phyloP scores from a whole-genome alignment of 2,329 filamentous ascomycete species.

The Lecanosticta acicola region DNA sequence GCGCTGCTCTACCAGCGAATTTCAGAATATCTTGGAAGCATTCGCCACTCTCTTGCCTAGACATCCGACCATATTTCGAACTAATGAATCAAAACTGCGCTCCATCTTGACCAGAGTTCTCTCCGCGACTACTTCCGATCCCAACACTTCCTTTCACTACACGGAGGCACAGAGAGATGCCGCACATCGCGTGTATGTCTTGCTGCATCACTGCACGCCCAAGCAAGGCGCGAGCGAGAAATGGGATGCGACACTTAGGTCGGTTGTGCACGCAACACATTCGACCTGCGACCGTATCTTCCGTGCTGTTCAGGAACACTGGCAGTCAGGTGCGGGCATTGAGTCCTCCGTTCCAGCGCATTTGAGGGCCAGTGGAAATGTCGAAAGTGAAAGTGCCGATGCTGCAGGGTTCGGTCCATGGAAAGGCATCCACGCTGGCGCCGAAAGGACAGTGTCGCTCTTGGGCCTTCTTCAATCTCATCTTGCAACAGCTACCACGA shows the following conservation, averaged over 20 bases:
- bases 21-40: constrained; percentile 65
- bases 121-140: constrained; percentile 39
- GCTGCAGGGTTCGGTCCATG: constrained; percentile 57
- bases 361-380: constrained; percentile 16
- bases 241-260: constrained; percentile 64
- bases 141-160: constrained; percentile 12
- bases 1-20: constrained; percentile 29
- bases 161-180: constrained; percentile 34
- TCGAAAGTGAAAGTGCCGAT: constrained; percentile 19
- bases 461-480: constrained; percentile 60
- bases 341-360: constrained; percentile 19
- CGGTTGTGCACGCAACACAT: constrained; percentile 61
- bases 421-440: constrained; percentile 68
- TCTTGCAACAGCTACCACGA: constrained; percentile 59
- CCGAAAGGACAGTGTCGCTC: constrained; percentile 62
- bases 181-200: constrained; percentile 60
- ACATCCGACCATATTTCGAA: constrained; percentile 77
- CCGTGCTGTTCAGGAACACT: constrained; percentile 72
- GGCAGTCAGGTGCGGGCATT: constrained; percentile 59
- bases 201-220: constrained; percentile 72
- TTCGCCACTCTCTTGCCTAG: constrained; percentile 68
- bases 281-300: constrained; percentile 69
- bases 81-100: constrained; percentile 61
- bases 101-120: constrained; percentile 20
- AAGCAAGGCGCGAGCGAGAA: constrained; percentile 73